phyloP scores from a whole-genome alignment of 2,329 filamentous ascomycete genomes.

The Scedosporium minutisporum region DNA sequence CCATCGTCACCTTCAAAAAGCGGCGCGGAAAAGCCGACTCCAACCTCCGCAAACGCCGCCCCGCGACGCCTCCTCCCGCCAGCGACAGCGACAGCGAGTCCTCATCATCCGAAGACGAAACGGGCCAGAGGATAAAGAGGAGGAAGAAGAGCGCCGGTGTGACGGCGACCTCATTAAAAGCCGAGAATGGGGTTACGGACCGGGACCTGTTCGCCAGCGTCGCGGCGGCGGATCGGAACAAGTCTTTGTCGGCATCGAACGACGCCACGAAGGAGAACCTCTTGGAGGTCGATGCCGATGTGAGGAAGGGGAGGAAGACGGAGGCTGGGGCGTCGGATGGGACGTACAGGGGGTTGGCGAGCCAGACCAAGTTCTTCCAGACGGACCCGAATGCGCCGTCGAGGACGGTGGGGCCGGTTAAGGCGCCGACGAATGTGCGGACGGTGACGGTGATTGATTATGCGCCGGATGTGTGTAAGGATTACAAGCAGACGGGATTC shows the following conservation, averaged over 20 bases:
- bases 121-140: neutral
- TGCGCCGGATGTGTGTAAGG: constrained; percentile 89
- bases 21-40: neutral
- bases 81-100: neutral
- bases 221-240: constrained; percentile 51
- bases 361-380: constrained; percentile 64
- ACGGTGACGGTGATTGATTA: constrained; percentile 88
- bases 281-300: constrained; percentile 41
- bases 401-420: constrained; percentile 61
- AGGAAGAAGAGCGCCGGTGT: neutral
- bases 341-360: constrained; percentile 67
- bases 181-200: neutral
- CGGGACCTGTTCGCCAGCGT: constrained; percentile 37
- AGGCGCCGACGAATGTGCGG: constrained; percentile 79
- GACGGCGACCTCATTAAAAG: neutral
- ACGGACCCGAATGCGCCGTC: constrained; percentile 62
- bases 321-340: constrained; percentile 26
- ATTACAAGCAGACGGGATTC: constrained; percentile 47
- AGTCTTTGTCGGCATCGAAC: constrained; percentile 57
- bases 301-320: constrained; percentile 16
- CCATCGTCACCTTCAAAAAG: neutral
- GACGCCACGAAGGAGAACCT: constrained; percentile 67
- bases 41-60: neutral
- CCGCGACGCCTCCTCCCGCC: neutral
- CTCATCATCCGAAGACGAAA: neutral